Conservation (phyloP, 331 rosid genomes). For the Quercus tomentella region DNA sequence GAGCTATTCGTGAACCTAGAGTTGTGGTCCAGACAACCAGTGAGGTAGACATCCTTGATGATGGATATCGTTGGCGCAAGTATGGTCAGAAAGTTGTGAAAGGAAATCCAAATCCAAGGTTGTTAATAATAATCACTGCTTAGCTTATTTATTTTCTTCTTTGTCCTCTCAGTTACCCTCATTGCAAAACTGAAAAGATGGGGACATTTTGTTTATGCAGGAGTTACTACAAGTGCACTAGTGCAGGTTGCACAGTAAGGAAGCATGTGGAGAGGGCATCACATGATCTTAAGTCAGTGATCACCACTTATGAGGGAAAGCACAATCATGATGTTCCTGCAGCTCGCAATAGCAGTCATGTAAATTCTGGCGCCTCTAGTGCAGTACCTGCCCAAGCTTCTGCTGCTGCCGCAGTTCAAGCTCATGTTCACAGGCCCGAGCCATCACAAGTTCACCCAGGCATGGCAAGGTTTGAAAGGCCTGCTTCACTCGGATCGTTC, state of each 20-base stretch:
- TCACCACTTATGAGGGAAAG: conserved; percentile 90
- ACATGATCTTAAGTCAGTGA: conserved; percentile 85
- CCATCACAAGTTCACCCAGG: conserved; percentile 58
- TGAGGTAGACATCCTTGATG: conserved; percentile 95
- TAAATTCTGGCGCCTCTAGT: conserved; percentile 51
- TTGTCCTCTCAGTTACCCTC: background rate
- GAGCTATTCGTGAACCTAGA: conserved; percentile 98
- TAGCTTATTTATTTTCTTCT: background rate
- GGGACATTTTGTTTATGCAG: conserved; percentile 40
- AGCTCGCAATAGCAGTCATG: conserved; percentile 81
- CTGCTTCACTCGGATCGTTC: conserved; percentile 43
- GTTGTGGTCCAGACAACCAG: conserved; percentile 99
- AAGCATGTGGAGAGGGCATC: conserved; percentile 97
- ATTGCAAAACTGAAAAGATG: conserved; percentile 6
- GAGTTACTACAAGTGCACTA: conserved; percentile 96
- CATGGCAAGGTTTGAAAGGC: conserved; percentile 70
- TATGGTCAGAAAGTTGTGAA: conserved; percentile 98
- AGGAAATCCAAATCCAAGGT: conserved; percentile 99
- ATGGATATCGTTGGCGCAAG: conserved; percentile 97
- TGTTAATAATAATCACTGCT: background rate
- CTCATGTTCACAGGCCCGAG: conserved; percentile 60
- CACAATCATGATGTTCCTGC: conserved; percentile 91
- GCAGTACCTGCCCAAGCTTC: conserved; percentile 37
- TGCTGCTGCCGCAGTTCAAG: conserved; percentile 24
- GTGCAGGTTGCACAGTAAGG: conserved; percentile 89